These are phyloP conservation scores for Strombidium stylifer DNA, from an alignment of 73 alveolate species.

Conservation along the genomic window DNA sequence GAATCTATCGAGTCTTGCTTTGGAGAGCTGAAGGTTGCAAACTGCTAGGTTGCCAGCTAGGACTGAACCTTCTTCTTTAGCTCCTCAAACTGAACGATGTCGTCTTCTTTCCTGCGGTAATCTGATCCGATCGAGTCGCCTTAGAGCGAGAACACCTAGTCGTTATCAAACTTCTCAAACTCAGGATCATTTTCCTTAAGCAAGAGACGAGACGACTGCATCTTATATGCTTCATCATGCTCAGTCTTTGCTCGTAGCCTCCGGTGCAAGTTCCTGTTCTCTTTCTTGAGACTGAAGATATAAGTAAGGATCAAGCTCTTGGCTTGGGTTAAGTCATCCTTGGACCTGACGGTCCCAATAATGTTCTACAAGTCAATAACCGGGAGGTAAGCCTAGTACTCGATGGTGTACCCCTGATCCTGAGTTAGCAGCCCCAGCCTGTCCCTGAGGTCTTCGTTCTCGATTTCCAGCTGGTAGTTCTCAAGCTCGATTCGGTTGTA, in stretches of 20 bases:
- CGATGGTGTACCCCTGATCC: conserved; percentile 21
- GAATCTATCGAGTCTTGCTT: no score
- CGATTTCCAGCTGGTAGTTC: conserved; percentile 9
- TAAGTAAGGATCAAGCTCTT: conserved; percentile 10
- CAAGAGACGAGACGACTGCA: no score
- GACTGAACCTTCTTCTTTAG: no score
- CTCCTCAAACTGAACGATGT: no score
- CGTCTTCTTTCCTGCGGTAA: no score
- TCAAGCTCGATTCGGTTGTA: conserved; percentile 2
- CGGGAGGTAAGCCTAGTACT: conserved; percentile 16
- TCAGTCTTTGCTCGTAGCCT: conserved; percentile 29
- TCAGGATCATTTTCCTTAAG: no score
- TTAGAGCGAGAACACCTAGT: no score
- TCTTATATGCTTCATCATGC: no score
- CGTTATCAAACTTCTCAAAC: no score
- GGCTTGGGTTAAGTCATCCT: not conserved
- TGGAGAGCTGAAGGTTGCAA: no score
- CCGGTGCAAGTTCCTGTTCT: conserved; percentile 5
- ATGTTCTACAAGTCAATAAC: not conserved
- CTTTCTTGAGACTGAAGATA: conserved; percentile 22
- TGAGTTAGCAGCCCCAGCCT: conserved; percentile 5
- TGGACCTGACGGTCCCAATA: not conserved
- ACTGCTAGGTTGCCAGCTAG: no score
- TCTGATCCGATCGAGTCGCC: no score
- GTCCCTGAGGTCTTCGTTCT: conserved; percentile 34